A percentile compares a stretch with the other conserved stretches of the same genome.
phyloP scores from a whole-genome alignment of 345 rosid genomes.

The Sisymbrium altissimum region DNA sequence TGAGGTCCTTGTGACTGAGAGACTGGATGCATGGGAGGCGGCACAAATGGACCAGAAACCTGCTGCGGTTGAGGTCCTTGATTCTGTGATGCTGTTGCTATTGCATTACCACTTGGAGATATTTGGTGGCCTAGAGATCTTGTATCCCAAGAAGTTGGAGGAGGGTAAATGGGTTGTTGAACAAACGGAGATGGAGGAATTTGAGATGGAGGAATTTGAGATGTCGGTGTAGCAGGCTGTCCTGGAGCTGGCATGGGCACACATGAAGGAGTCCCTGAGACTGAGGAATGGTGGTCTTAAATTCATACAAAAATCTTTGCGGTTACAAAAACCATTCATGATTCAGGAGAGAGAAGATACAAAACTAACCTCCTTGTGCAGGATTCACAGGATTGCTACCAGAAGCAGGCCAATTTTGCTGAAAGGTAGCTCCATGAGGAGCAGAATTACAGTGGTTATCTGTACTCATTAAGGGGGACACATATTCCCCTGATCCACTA shows the following conservation, averaged over 20 bases:
- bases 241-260: conserved; percentile 52
- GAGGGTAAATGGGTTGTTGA: conserved; percentile 63
- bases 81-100: conserved; percentile 37
- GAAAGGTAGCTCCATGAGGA: conserved; percentile 49
- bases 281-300: conserved; percentile 33
- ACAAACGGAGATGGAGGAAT: conserved; percentile 65
- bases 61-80: conserved; percentile 29
- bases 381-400: conserved; percentile 39
- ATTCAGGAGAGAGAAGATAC: conserved; percentile 28
- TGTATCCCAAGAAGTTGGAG: conserved; percentile 81
- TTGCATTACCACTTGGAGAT: conserved; percentile 53
- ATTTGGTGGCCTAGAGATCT: conserved; percentile 55
- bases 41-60: conserved; percentile 60
- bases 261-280: conserved; percentile 57
- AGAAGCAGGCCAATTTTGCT: conserved; percentile 51
- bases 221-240: conserved; percentile 59
- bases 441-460: conserved; percentile 45
- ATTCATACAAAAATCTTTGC: conserved; percentile 25
- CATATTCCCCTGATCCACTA: conserved; percentile 60
- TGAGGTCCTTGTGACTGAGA: conserved; percentile 69
- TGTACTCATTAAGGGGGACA: conserved; percentile 58
- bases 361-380: conserved; percentile 53
- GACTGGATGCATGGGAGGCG: conserved; percentile 74
- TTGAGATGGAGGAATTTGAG: conserved; percentile 62
- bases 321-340: conserved; percentile 14